phyloP scores from a whole-genome alignment of 176 grass and related monocot species.

The Urochloa ruziziensis region DNA sequence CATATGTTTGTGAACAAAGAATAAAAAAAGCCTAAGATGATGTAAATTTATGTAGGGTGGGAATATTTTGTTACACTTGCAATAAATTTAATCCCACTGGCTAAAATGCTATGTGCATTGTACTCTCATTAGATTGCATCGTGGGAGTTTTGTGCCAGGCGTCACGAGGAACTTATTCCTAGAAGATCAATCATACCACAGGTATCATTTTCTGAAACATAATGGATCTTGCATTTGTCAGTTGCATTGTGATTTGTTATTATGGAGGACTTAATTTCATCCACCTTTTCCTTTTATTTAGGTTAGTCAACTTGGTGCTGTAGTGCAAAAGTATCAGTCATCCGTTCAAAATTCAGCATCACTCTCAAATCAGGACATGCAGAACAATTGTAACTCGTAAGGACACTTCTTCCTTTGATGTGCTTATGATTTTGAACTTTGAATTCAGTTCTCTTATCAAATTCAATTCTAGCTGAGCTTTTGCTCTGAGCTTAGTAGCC shows the following conservation, averaged over 20 bases:
- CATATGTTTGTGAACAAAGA: not conserved
- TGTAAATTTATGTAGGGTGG: not conserved
- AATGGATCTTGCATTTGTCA: not conserved
- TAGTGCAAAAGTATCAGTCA: slow-evolving; percentile 86
- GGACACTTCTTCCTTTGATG: slow-evolving; percentile 14
- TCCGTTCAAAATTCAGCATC: slow-evolving; percentile 64
- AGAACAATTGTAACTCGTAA: slow-evolving; percentile 96
- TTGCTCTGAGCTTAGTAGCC: not conserved
- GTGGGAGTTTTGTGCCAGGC: slow-evolving; percentile 94
- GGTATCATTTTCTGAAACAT: slow-evolving; percentile 43
- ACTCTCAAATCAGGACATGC: slow-evolving; percentile 79
- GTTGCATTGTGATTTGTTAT: not conserved
- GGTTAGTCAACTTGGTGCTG: slow-evolving; percentile 84
- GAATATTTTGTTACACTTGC: not conserved
- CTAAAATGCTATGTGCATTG: slow-evolving; percentile 12
- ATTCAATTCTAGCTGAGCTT: not conserved
- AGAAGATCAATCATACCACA: slow-evolving; percentile 87
- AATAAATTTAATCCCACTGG: not conserved
- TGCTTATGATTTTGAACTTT: slow-evolving; percentile 4
- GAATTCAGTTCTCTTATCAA: slow-evolving; percentile 13
- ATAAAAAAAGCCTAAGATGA: not conserved
- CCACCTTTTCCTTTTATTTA: slow-evolving; percentile 34
- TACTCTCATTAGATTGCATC: slow-evolving; percentile 73
- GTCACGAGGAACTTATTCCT: slow-evolving; percentile 94
- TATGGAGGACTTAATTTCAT: slow-evolving; percentile 4